phyloP scores from a whole-genome alignment of 495 filamentous ascomycete genomes.

The Aspergillus cavernicola region DNA sequence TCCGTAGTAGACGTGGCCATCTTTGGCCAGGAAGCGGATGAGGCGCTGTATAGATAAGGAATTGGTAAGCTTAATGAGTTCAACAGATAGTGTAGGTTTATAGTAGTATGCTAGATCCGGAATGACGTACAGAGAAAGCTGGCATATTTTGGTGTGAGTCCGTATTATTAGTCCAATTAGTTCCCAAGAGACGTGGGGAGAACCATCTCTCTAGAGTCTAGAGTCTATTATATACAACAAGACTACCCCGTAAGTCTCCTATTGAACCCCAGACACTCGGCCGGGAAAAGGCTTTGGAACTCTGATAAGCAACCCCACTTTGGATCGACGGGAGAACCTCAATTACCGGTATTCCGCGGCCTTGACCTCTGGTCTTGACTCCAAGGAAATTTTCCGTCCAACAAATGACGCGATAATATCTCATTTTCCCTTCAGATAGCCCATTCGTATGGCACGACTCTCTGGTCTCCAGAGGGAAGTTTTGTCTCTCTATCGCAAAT shows the following conservation, averaged over 20 bases:
- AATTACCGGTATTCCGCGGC: slow-evolving; percentile 3
- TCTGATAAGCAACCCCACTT: slow-evolving; percentile 1
- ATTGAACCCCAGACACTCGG: slow-evolving; percentile 1
- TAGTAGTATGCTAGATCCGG: too few species aligned
- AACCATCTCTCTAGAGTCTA: too few species aligned
- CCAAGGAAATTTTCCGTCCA: slow-evolving; percentile 9
- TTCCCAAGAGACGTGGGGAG: not conserved
- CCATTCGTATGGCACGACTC: slow-evolving; percentile 51
- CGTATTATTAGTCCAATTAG: not conserved
- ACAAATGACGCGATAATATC: slow-evolving; percentile 5
- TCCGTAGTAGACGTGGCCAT: slow-evolving; percentile 76
- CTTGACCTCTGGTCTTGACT: not conserved
- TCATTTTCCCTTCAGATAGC: not conserved
- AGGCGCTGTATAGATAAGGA: slow-evolving; percentile 52
- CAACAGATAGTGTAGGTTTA: too few species aligned
- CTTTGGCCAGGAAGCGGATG: slow-evolving; percentile 72
- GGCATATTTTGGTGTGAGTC: slow-evolving; percentile 26
- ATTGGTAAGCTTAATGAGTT: not conserved
- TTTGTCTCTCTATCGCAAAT: slow-evolving; percentile 78
- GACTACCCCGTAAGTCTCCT: too few species aligned
- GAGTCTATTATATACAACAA: too few species aligned
- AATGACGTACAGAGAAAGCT: slow-evolving; percentile 38
- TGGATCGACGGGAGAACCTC: not conserved
- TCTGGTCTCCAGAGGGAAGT: slow-evolving; percentile 94
- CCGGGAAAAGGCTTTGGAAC: not conserved